Base-by-base conservation (phyloP, 2,329 filamentous ascomycete genomes). In the Penicillium sp. region DNA sequence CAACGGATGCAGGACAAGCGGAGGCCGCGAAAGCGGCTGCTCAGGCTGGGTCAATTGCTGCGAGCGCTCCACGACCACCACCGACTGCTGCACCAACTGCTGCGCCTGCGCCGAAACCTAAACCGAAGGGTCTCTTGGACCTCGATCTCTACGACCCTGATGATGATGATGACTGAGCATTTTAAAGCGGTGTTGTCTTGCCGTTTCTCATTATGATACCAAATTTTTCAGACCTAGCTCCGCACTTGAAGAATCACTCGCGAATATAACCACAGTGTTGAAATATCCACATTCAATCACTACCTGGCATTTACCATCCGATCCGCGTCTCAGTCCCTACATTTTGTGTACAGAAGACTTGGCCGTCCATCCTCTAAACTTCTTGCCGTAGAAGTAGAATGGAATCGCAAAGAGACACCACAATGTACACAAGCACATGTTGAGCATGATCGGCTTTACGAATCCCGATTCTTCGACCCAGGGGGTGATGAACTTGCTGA, bases 301-400 rank as follows among this genome's bases (percentile, higher is more conserved):
- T 19, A 10, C 24, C 23, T 26, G 33, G 16, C 28, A 28, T 24
- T 33, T 23, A 4, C 21, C 36, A 19, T 37, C 6, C 9, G 34
- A 13, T 11, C n/a, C n/a, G 18, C 9, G 5, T 23, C 31, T 24
- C 21, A 11, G 9, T 9, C 4, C 21, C 64, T 77, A 75, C 79
- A 84, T 76, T 28, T 63, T 72, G 67, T 86, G 82, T 11, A 86
- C 81, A n/a, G 71, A 78, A 54, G 78, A 80, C 58, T 84, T 78
- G 64, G 73, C 80, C 9, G 75, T 81, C 82, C 81, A 83, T 57
- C 80, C 76, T 52, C 84, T 73, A 61, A 85, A 81, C 1, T 70
- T 81, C 78, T 87, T 87, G 2, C 83, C 84, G 54, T 76, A 80
- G 65, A 75, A 81, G 68, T 81, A 87, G 65, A 86, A 84, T 11